phyloP scores from a whole-genome alignment of 257 asterid species.

The Jaltomata sinuosa region DNA sequence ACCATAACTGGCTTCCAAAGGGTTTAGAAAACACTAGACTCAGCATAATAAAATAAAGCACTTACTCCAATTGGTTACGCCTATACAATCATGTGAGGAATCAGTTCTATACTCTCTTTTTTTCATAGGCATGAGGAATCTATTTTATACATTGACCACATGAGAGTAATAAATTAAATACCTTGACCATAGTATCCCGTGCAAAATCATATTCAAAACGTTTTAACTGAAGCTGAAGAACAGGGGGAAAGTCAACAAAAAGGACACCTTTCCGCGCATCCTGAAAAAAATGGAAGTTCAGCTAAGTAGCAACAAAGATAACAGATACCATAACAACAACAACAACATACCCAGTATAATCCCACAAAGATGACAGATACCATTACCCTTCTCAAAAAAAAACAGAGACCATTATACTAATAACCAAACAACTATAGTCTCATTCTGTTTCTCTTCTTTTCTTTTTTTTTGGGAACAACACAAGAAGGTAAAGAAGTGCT shows the following conservation, averaged over 20 bases:
- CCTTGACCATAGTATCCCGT: conserved; percentile 85
- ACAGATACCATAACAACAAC: neutral
- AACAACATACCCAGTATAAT: no score
- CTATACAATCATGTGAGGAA: neutral
- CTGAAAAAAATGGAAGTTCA: conserved; percentile 23
- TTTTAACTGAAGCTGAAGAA: conserved; percentile 75
- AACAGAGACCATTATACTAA: neutral
- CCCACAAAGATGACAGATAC: no score
- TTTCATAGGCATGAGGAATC: neutral
- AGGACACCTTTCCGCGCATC: conserved; percentile 84
- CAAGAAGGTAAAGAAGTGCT: neutral
- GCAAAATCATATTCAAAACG: conserved; percentile 74
- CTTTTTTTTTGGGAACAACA: neutral
- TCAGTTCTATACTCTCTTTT: neutral
- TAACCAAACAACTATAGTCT: neutral
- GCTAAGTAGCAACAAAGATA: neutral
- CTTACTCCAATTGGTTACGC: neutral
- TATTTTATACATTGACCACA: neutral
- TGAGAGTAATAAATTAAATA: conserved; percentile 5
- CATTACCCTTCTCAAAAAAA: neutral
- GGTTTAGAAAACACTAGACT: neutral
- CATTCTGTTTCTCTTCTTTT: neutral
- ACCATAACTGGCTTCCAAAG: neutral
- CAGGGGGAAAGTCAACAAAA: conserved; percentile 76
- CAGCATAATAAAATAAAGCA: neutral